A percentile compares a stretch with the other conserved stretches of the same genome.
phyloP scores from a whole-genome alignment of 1,139 yeast genomes.

The Lizanozyma gosingica region DNA sequence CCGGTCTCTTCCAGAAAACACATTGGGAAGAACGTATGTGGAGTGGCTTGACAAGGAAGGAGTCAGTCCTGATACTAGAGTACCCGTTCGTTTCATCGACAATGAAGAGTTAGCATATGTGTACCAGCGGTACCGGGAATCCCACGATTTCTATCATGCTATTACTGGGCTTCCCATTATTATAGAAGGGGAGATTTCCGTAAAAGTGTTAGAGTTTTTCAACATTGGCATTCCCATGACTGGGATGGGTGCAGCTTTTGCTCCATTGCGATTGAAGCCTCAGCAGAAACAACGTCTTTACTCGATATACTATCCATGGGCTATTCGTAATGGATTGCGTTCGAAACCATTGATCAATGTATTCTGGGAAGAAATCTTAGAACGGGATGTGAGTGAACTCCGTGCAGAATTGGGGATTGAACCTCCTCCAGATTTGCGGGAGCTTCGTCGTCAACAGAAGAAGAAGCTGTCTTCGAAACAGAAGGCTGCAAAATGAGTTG shows the following conservation, averaged over 20 bases:
- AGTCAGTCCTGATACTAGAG: conserved; percentile 90
- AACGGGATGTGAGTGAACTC: conserved; percentile 62
- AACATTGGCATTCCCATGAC: conserved; percentile 96
- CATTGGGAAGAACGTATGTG: conserved; percentile 73
- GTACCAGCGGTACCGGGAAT: conserved; percentile 87
- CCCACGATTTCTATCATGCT: conserved; percentile 96
- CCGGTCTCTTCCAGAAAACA: conserved; percentile 51
- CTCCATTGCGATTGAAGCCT: conserved; percentile 64
- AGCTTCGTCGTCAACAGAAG: conserved; percentile 33
- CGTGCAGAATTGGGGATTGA: conserved; percentile 67
- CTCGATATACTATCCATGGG: conserved; percentile 84
- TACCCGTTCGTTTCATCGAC: conserved; percentile 76
- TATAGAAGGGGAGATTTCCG: conserved; percentile 92
- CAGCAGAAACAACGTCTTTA: conserved; percentile 45
- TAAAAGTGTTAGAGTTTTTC: conserved; percentile 86
- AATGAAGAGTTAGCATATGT: conserved; percentile 89
- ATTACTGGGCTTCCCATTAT: conserved; percentile 84
- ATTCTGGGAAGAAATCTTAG: conserved; percentile 85
- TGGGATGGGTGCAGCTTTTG: conserved; percentile 80
- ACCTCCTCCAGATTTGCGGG: conserved; percentile 72
- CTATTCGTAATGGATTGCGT: conserved; percentile 61
- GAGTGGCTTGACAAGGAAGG: conserved; percentile 82
- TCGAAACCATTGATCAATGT: conserved; percentile 77
- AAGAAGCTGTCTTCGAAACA: conserved; percentile 24
- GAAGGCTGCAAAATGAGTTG: conserved; percentile 5